These are phyloP conservation scores for Cudoniella acicularis DNA, from an alignment of 495 filamentous ascomycete species.

Conservation along the genomic window DNA sequence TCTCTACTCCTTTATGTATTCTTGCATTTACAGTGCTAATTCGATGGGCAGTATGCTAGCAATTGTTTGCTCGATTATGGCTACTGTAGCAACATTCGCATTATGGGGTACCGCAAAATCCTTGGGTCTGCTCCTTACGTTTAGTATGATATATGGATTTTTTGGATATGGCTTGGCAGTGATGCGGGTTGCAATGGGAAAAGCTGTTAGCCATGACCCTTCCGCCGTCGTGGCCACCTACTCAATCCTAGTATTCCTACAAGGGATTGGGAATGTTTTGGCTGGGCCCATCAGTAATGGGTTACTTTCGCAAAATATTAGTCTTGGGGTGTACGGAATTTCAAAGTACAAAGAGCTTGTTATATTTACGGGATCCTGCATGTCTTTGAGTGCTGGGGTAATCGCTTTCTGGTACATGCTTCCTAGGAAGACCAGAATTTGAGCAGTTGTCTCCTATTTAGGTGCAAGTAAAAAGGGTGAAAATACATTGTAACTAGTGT, in stretches of 20 bases:
- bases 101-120: conserved; percentile 33
- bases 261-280: conserved; percentile 36
- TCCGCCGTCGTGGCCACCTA: conserved; percentile 50
- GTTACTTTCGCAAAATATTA: conserved; percentile 31
- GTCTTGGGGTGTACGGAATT: conserved; percentile 41
- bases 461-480: too few species aligned
- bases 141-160: conserved; percentile 35
- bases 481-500: neutral
- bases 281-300: conserved; percentile 32
- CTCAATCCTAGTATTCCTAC: conserved; percentile 30
- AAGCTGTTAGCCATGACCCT: conserved; percentile 29
- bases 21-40: too few species aligned
- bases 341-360: conserved; percentile 48
- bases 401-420: conserved; percentile 26
- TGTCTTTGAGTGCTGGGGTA: conserved; percentile 11
- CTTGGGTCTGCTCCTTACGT: conserved; percentile 26
- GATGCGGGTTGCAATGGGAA: conserved; percentile 30
- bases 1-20: too few species aligned
- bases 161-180: conserved; percentile 34
- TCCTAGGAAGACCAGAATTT: conserved; percentile 19
- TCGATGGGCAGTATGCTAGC: conserved; percentile 24
- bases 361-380: conserved; percentile 45
- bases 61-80: conserved; percentile 29
- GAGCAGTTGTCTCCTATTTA: too few species aligned
- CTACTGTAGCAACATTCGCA: conserved; percentile 27